Evolutionary conservation across 1,284 basidiomycete species (phyloP).

Genomic region (Cryptococcus sp.): DNA sequence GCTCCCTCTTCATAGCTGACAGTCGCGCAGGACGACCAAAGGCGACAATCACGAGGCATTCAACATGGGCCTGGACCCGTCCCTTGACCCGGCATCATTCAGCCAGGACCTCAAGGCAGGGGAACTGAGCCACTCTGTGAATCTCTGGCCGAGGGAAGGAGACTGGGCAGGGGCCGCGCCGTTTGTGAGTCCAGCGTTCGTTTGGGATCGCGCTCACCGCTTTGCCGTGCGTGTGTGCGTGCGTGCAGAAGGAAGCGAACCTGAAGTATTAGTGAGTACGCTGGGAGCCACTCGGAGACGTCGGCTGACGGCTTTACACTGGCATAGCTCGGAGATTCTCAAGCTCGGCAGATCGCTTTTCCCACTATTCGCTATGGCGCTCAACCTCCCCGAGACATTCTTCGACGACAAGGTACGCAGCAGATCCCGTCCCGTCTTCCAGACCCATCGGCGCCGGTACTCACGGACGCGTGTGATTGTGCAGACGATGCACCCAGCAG

Average conservation of each 20-base stretch:
- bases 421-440: neutral
- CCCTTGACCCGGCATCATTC: conserved; percentile 15
- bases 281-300: neutral
- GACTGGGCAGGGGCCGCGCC: conserved; percentile 53
- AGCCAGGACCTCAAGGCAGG: conserved; percentile 12
- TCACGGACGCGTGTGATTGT: neutral
- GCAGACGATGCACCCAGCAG: conserved; percentile 52
- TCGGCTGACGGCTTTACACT: too few species aligned
- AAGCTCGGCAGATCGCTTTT: conserved; percentile 68
- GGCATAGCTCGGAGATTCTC: conserved; percentile 61
- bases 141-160: conserved; percentile 54
- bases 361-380: conserved; percentile 76
- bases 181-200: conserved; percentile 37
- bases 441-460: neutral
- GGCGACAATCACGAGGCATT: conserved; percentile 80
- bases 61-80: conserved; percentile 67
- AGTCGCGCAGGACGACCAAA: conserved; percentile 51
- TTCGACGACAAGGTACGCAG: conserved; percentile 71
- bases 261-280: conserved; percentile 54
- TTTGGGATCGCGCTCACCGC: too few species aligned
- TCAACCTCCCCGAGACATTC: conserved; percentile 69
- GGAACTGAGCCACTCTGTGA: conserved; percentile 44
- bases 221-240: too few species aligned
- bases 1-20: conserved; percentile 53
- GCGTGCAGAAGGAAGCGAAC: conserved; percentile 31